Conservation (phyloP, 2,329 filamentous ascomycete species). For the Neofusicoccum ribis region DNA sequence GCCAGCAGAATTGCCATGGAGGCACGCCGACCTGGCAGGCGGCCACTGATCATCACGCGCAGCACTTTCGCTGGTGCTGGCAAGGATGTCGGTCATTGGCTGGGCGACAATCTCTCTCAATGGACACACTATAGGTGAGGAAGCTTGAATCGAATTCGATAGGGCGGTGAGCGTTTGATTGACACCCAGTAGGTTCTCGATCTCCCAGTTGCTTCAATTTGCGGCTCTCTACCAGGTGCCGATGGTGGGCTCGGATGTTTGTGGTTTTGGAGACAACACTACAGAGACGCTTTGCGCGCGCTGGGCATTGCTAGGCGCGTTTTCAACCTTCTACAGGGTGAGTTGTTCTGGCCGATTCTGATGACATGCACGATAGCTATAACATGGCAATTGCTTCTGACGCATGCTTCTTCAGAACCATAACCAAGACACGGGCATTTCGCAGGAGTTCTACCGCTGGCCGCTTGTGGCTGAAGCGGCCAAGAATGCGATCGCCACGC, state of each 20-base stretch:
- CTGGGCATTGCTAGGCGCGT: constrained; percentile 74
- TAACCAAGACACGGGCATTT: constrained; percentile 54
- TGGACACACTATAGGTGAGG: constrained; percentile 46
- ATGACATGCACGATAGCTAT: too few relatives aligned
- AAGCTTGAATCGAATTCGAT: neutral
- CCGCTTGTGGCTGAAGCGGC: constrained; percentile 62
- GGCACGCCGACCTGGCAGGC: constrained; percentile 60
- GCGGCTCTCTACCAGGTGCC: constrained; percentile 50
- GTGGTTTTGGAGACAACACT: constrained; percentile 70
- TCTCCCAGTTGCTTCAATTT: constrained; percentile 47
- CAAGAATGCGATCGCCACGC: constrained; percentile 66
- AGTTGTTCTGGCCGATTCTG: neutral
- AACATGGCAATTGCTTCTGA: neutral
- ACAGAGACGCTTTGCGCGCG: constrained; percentile 70
- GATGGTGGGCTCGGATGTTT: constrained; percentile 64
- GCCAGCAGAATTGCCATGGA: constrained; percentile 67
- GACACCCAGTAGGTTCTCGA: constrained; percentile 29
- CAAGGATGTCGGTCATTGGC: constrained; percentile 58
- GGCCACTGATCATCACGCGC: constrained; percentile 73
- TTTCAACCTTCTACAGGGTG: constrained; percentile 69
- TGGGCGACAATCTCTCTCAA: constrained; percentile 55
- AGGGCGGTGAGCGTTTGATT: neutral
- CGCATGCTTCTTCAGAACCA: constrained; percentile 52
- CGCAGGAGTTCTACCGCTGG: constrained; percentile 75
- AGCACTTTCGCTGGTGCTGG: constrained; percentile 76